phyloP scores from a whole-genome alignment of 805 yeast species.

The Ogataea glucozyma region DNA sequence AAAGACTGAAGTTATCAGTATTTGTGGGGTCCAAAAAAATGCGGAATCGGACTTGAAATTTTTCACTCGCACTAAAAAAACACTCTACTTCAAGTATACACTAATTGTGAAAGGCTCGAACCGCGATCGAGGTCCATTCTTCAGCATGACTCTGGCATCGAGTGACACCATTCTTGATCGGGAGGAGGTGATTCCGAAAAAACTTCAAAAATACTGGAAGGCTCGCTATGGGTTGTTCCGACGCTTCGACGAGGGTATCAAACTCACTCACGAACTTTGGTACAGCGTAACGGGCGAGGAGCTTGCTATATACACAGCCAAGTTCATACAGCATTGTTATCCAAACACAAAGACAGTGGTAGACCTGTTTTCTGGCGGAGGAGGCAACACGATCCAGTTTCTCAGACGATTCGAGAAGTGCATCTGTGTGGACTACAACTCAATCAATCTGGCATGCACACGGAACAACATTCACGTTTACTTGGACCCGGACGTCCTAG shows the following conservation, averaged over 20 bases:
- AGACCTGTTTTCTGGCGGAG: constrained; percentile 86
- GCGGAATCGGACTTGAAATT: neutral
- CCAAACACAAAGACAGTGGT: constrained; percentile 50
- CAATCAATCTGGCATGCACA: constrained; percentile 64
- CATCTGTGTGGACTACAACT: constrained; percentile 63
- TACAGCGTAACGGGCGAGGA: constrained; percentile 85
- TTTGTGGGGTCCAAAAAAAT: neutral
- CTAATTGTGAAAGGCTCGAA: neutral
- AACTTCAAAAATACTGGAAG: constrained; percentile 58
- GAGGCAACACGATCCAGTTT: constrained; percentile 81
- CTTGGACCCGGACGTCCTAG: constrained; percentile 38
- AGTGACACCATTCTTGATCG: constrained; percentile 15
- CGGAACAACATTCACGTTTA: constrained; percentile 66
- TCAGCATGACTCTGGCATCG: neutral
- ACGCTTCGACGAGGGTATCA: constrained; percentile 65
- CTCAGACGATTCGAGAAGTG: constrained; percentile 57
- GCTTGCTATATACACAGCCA: constrained; percentile 62
- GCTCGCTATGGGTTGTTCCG: constrained; percentile 62
- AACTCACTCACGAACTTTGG: constrained; percentile 75
- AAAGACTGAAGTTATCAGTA: neutral
- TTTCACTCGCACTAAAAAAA: constrained; percentile 3
- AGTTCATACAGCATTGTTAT: constrained; percentile 49
- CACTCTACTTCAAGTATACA: neutral
- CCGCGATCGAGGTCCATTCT: no score
- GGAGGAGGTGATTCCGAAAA: constrained; percentile 32